Evolutionary conservation across 257 asterid genomes (phyloP), one percentile per base, ranked within the genome.

Genomic region (Schizonepeta tenuifolia): DNA sequence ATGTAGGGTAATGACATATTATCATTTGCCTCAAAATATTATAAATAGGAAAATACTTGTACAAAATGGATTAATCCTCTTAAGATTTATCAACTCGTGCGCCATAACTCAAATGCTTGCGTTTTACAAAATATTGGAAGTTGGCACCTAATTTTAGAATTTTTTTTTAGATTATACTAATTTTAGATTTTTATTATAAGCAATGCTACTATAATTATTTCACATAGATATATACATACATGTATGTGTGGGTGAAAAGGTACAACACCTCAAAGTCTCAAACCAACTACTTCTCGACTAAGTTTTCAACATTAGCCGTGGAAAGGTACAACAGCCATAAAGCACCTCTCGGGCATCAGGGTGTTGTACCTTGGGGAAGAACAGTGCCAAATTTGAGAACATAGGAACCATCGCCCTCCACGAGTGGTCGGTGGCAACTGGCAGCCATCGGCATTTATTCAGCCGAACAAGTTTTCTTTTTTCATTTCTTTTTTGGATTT

Each of bases 371-470:
- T 54, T 54, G 80, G 17, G 1, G 67, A 69, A 35, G 56, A 75
- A 57, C 46, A 50, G 51, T 11, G 55, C 75, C 63, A 76, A 76
- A 43, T 28, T 53, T 70, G 8, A 53, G n/a, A 47, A 31, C 86
- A 71, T 82, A 79, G 80, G 59, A 79, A 76, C 13, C 80, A 82
- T 82, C 86, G 86, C 76, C 80, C 63, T 5, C 38, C 22, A 17
- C 21, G 41, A 46, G 9, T 18, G 85, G 76, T 67, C 77, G 77
- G 72, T 73, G 71, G 21, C 40, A 58, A 47, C 53, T 41, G 55
- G 55, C 69, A 75, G 41, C 80, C 17, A 64, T 50, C 60, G 77
- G 62, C 77, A 77, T 80, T 72, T 62, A 56, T 43, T 58, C 9
- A 62, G 69, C 55, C 50, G 71, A 64, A 68, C 63, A 22, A 44